These are phyloP conservation scores for Gillenia trifoliata DNA, from an alignment of 306 rosid genomes.

Conservation along the genomic window DNA sequence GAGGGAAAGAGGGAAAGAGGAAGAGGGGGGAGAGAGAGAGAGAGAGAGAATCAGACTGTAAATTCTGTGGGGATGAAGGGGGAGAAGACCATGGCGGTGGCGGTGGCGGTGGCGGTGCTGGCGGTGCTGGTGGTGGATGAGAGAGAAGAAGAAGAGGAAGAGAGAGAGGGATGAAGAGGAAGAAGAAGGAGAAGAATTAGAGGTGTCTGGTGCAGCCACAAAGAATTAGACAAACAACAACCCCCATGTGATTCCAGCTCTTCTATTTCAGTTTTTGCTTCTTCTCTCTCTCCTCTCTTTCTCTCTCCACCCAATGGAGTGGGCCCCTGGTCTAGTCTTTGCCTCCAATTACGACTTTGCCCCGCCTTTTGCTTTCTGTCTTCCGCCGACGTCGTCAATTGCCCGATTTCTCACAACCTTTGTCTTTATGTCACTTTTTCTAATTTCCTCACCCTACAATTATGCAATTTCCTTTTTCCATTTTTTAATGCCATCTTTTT, in stretches of 20 bases:
- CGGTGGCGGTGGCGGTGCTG: neutral
- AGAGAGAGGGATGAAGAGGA: neutral
- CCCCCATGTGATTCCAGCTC: conserved; percentile 96
- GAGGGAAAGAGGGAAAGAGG: neutral
- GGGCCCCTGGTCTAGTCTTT: neutral
- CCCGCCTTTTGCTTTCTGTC: neutral
- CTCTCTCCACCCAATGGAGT: neutral
- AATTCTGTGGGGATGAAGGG: conserved; percentile 17
- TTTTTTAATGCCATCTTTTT: neutral
- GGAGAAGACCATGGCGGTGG: conserved; percentile 25
- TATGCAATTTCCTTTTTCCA: neutral
- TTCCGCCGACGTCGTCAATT: conserved; percentile 1
- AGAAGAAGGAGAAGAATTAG: conserved; percentile 17
- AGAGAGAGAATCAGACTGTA: neutral
- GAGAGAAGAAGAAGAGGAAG: conserved; percentile 9
- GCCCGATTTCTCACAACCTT: conserved; percentile 2
- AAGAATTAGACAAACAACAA: conserved; percentile 53
- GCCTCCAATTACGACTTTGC: neutral
- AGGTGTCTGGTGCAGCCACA: conserved; percentile 34
- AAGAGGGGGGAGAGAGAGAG: neutral
- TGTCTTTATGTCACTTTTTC: neutral
- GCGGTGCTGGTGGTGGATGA: conserved; percentile 14
- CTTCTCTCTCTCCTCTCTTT: neutral
- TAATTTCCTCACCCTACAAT: neutral
- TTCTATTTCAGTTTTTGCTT: conserved; percentile 18